Percentiles rank a stretch among this genome's conserved stretches.
Evolutionary conservation across 495 filamentous ascomycete genomes (phyloP).

Genomic region (Talaromyces wortmannii): DNA sequence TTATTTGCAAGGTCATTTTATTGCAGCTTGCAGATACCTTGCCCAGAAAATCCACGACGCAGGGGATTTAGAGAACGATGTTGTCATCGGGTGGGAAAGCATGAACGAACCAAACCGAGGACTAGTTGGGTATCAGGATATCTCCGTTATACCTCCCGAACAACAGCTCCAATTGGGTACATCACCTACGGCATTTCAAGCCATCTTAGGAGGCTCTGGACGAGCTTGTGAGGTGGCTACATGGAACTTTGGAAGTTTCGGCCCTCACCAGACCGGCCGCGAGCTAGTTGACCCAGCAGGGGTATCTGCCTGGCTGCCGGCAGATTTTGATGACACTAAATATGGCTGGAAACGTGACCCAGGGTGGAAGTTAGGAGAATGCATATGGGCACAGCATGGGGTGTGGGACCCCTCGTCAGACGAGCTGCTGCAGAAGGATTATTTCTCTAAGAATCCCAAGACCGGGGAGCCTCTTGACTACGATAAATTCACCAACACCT

Average conservation of each 20-base stretch:
- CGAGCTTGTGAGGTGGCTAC: conserved; percentile 81
- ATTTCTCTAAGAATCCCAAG: conserved; percentile 71
- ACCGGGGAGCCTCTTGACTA: conserved; percentile 70
- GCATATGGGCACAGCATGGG: conserved; percentile 94
- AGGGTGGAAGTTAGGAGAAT: conserved; percentile 86
- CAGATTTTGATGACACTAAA: conserved; percentile 70
- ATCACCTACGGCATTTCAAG: conserved; percentile 90
- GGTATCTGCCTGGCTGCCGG: conserved; percentile 74
- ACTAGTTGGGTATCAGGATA: conserved; percentile 76
- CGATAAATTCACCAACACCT: conserved; percentile 77
- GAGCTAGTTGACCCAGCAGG: conserved; percentile 84
- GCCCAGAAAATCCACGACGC: conserved; percentile 84
- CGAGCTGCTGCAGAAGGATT: conserved; percentile 73
- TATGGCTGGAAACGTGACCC: conserved; percentile 90
- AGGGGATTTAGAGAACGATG: conserved; percentile 77
- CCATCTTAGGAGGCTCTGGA: conserved; percentile 83
- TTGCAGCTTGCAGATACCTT: conserved; percentile 70
- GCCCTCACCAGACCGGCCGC: conserved; percentile 81
- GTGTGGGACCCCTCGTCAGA: conserved; percentile 85
- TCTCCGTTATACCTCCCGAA: conserved; percentile 74
- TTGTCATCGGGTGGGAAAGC: conserved; percentile 93
- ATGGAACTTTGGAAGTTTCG: conserved; percentile 90
- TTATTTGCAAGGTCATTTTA: conserved; percentile 83
- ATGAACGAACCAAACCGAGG: conserved; percentile 93
- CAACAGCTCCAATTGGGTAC: conserved; percentile 92